Evolutionary conservation across 2,329 filamentous ascomycete species (phyloP), one percentile per base, ranked within the genome.

Genomic region (Nemania sp.): DNA sequence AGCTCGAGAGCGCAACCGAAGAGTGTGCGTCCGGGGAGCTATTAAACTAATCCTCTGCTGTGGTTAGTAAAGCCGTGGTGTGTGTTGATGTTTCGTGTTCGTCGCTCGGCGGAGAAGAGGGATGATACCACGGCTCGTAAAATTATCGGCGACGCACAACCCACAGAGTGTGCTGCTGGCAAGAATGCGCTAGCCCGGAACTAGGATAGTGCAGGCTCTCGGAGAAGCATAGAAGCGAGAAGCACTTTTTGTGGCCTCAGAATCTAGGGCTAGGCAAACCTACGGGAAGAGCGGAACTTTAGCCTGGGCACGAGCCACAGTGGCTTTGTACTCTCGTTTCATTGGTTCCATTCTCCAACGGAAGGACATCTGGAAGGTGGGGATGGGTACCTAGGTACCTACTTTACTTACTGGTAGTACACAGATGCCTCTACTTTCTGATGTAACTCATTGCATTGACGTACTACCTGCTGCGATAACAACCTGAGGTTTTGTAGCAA

Each of bases 121-220:
- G 45, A 29, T 29, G 25, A 37, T 45, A 58, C 65, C 64, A 63
- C 64, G 60, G 62, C 56, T 66, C 64, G 67, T 7, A 72, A 72
- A 72, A 72, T 70, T 72, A 71, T 71, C 67, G 65, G 69, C 59
- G 62, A 67, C 66, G 62, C 66, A 68, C 67, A 66, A 69, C 59
- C 65, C 57, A 35, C 46, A 60, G 60, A 67, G 67, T 71, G 69
- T 71, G 69, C 65, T 65, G 43, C 64, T 67, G 60, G 51, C 54
- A 63, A 47, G 60, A 65, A 20, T 4, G n/a, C 37, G 45, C 69
- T 71, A 71, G 29, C 21, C 68, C 58, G 20, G 1, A 50, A 35
- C 63, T 25, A 12, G 67, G 68, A 66, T 68, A 56, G 70, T 68
- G 69, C 68, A 65, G 69, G 37, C 52, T 17, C n/a, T 15, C 37